Conservation (phyloP, 495 filamentous ascomycete genomes). For the Penicillium alfredii region DNA sequence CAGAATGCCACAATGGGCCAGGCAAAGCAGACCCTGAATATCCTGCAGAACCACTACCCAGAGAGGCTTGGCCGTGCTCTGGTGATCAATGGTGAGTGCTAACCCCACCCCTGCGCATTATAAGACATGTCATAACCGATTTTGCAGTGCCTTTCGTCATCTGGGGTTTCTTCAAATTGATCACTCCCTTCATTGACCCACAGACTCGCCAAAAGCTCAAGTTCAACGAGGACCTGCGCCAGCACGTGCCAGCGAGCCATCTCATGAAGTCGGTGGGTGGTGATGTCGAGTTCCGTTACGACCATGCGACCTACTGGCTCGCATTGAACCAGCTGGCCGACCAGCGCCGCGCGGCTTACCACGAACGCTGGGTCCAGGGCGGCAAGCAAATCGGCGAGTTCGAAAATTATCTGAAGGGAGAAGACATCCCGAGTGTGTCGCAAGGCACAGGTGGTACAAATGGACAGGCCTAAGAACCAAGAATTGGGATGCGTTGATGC, state of each 20-base stretch:
- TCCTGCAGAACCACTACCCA: slow-evolving; percentile 91
- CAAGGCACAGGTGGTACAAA: slow-evolving; percentile 11
- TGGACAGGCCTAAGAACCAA: background rate
- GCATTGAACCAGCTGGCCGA: slow-evolving; percentile 63
- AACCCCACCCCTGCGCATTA: too few relatives aligned
- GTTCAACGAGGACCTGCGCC: slow-evolving; percentile 81
- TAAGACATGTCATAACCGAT: too few relatives aligned
- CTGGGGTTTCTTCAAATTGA: slow-evolving; percentile 86
- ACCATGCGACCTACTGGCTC: slow-evolving; percentile 85
- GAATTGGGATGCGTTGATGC: background rate
- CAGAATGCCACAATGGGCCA: slow-evolving; percentile 69
- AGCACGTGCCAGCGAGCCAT: slow-evolving; percentile 71
- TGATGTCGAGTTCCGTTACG: slow-evolving; percentile 72
- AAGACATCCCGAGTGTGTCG: slow-evolving; percentile 37
- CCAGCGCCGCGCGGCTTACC: slow-evolving; percentile 51
- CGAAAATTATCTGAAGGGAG: slow-evolving; percentile 73
- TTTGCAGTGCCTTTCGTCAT: slow-evolving; percentile 76
- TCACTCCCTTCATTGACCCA: slow-evolving; percentile 94
- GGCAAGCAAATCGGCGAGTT: slow-evolving; percentile 78
- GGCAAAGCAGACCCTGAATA: slow-evolving; percentile 72
- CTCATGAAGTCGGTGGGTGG: slow-evolving; percentile 59
- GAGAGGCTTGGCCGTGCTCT: slow-evolving; percentile 85
- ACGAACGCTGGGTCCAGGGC: slow-evolving; percentile 66
- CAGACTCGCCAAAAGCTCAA: slow-evolving; percentile 84
- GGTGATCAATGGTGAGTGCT: slow-evolving; percentile 69